Evolutionary conservation across 768 basidiomycete species (phyloP).

Genomic region (Candolleomyces eurysporus): DNA sequence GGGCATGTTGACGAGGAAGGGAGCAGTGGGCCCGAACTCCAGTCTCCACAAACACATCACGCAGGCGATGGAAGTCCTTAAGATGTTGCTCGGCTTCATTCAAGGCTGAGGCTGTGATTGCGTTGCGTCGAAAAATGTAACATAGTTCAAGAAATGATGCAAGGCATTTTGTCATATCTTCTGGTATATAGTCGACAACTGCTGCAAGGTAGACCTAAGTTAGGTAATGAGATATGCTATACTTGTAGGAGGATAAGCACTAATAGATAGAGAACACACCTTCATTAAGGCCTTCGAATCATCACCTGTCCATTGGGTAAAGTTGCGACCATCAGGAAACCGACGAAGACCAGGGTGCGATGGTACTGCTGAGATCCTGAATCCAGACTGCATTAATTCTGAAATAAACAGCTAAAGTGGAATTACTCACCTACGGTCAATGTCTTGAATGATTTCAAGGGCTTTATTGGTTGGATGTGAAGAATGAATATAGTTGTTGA

Average conservation of each 20-base stretch:
- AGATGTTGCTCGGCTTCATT: neutral
- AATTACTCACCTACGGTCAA: constrained; percentile 3
- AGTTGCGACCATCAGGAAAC: constrained; percentile 23
- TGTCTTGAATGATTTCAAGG: neutral
- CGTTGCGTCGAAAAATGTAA: constrained; percentile 21
- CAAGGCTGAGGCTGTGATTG: constrained; percentile 16
- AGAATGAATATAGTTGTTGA: constrained; percentile 23
- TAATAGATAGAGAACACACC: too few relatives aligned
- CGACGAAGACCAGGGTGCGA: constrained; percentile 20
- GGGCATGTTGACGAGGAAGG: constrained; percentile 22
- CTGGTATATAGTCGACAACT: constrained; percentile 26
- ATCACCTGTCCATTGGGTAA: constrained; percentile 28
- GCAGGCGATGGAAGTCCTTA: constrained; percentile 3
- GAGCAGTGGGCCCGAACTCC: constrained; percentile 13
- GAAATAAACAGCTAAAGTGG: neutral
- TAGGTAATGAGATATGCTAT: too few relatives aligned
- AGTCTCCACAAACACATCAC: constrained; percentile 24
- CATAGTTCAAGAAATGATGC: constrained; percentile 25
- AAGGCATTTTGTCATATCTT: constrained; percentile 23
- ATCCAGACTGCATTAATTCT: neutral
- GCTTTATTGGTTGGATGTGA: neutral
- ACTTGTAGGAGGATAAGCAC: too few relatives aligned
- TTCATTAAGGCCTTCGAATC: constrained; percentile 36
- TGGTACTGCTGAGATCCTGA: constrained; percentile 20
- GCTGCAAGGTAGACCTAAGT: constrained; percentile 23